These are phyloP conservation scores for Termitomyces heimii DNA, from an alignment of 768 basidiomycete species.

Conservation along the genomic window DNA sequence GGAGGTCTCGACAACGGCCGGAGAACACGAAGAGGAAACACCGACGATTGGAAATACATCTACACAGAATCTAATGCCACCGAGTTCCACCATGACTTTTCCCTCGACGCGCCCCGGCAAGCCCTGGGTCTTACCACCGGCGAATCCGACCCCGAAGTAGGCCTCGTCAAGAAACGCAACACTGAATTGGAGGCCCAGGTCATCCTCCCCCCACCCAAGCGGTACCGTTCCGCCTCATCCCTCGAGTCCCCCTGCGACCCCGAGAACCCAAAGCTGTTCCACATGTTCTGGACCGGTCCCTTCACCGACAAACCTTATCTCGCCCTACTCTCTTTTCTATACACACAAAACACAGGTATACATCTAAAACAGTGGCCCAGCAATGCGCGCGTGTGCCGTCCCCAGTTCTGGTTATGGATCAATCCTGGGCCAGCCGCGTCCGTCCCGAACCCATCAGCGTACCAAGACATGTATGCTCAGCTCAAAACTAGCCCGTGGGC, in stretches of 20 bases:
- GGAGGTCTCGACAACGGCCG: constrained; percentile 78
- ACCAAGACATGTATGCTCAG: constrained; percentile 76
- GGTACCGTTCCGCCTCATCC: constrained; percentile 35
- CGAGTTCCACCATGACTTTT: constrained; percentile 14
- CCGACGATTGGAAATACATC: constrained; percentile 78
- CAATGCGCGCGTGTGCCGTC: constrained; percentile 59
- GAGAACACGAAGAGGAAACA: constrained; percentile 63
- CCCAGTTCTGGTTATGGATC: constrained; percentile 96
- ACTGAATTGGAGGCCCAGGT: constrained; percentile 54
- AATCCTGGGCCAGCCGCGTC: constrained; percentile 89
- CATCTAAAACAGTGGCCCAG: constrained; percentile 42
- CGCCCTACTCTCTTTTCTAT: constrained; percentile 87
- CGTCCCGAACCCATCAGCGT: constrained; percentile 72
- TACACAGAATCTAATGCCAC: constrained; percentile 39
- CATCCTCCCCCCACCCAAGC: constrained; percentile 38
- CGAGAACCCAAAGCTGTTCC: constrained; percentile 80
- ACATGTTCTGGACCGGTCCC: constrained; percentile 96
- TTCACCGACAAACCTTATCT: constrained; percentile 97
- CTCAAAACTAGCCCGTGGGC: constrained; percentile 86
- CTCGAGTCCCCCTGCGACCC: constrained; percentile 54
- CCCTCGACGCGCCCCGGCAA: too few relatives aligned
- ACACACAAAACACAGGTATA: constrained; percentile 85
- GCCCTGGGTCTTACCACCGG: constrained; percentile 15
- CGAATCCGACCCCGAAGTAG: constrained; percentile 42
- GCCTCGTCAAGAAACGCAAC: constrained; percentile 51